Evolutionary conservation across 2,329 filamentous ascomycete genomes (phyloP), one percentile per base, ranked within the genome.

Genomic region (Acarospora socialis): DNA sequence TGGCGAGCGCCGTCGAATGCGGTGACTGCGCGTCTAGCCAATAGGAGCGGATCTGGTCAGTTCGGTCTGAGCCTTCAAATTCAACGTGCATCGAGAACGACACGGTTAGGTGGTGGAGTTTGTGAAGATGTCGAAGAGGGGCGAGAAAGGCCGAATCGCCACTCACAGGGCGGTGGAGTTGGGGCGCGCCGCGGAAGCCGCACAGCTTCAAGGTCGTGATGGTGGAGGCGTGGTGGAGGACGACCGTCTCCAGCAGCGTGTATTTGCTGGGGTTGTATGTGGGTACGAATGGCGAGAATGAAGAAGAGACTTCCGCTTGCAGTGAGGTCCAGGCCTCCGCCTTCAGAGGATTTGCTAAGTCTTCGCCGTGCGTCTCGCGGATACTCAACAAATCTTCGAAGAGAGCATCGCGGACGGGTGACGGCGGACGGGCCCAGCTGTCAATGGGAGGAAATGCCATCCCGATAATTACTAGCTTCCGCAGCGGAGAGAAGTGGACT

Each of bases 381-480:
- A n/a, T n/a, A n/a, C n/a, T n/a, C n/a, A n/a, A n/a, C n/a, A n/a
- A n/a, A n/a, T n/a, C n/a, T n/a, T n/a, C n/a, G n/a, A n/a, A n/a
- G n/a, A n/a, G n/a, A n/a, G n/a, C n/a, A n/a, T n/a, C n/a, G n/a
- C n/a, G n/a, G n/a, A n/a, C n/a, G n/a, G n/a, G n/a, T n/a, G n/a
- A n/a, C n/a, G n/a, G n/a, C n/a, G n/a, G n/a, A n/a, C n/a, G n/a
- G n/a, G n/a, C n/a, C 4, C 4, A 25, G 6, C 16, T 12, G 23
- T 25, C 7, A 15, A 25, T 25, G 12, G 12, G 23, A 13, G 16
- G 12, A 5, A 8, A 8, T 8, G 23, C 6, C 7, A 9, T 7
- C 10, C 31, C 31, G n/a, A 33, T 14, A 13, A 33, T 25, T 3
- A 26, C 31, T 12, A 33, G n/a, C 15, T 33, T 33, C 24, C 21